Evolutionary conservation across 179 eudicot genomes (phyloP), one percentile per base, ranked within the genome.

Genomic region (Beta lomatogona): DNA sequence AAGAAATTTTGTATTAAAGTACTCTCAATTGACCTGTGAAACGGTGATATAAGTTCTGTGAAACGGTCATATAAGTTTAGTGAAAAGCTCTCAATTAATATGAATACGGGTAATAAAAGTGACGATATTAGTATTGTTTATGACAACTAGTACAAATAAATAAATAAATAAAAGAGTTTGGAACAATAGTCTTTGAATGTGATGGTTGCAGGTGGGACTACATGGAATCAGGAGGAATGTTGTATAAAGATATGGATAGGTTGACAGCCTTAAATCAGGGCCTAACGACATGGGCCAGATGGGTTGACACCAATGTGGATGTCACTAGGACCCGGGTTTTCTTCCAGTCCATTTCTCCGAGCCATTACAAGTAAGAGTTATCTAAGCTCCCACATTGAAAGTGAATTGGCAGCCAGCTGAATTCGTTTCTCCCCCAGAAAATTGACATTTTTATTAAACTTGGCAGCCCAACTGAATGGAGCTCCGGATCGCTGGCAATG

Each of bases 271-370:
- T 96, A 70, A 91, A 93, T 53, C 88, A 82, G 77, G 99, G 91
- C 69, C 82, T 94, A 11, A 88, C 86, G 71, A 96, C 98, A 1
- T 96, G 99, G 99, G 97, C 93, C 31, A 88, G 85, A 82, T 96
- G 98, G 98, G 86, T 93, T 14, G 98, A 94, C 50, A 21, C 91
- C 36, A 89, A 91, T 55, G 82, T 94, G 4, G 97, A 92, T 80
- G 25, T 63, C 12, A 80, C 82, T 4, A 79, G 78, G 57, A 91
- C 96, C 81, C 83, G 85, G 57, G 84, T 96, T 44, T 91, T 96
- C 84, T 93, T 96, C 78, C 94, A 93, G 81, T 88, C 94, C 82
- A 86, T 96, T 79, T 94, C 99, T 79, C 99, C 99, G 0, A 91
- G 96, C 45, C 99, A 96, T 76, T 91, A 91, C 91, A 88, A 91